These are phyloP conservation scores for Scheffersomyces titani DNA, from an alignment of 1,139 yeast genomes.

Conservation along the genomic window DNA sequence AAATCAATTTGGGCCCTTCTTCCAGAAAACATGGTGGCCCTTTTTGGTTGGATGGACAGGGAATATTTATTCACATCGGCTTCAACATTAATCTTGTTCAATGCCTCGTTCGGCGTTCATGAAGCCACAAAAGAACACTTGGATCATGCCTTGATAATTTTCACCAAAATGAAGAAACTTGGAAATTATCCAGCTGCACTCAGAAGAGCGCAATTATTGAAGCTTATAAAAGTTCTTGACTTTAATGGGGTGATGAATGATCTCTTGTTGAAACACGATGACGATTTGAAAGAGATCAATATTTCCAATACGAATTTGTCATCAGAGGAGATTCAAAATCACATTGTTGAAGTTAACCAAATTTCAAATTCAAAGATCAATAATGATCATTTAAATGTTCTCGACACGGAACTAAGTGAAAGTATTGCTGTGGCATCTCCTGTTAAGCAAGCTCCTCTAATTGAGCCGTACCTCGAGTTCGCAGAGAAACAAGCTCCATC, in stretches of 20 bases:
- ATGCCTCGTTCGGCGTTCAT: constrained; percentile 82
- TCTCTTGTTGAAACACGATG: constrained; percentile 59
- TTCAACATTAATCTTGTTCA: constrained; percentile 72
- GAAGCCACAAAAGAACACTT: constrained; percentile 72
- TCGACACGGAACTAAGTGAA: constrained; percentile 7
- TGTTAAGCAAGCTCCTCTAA: background rate
- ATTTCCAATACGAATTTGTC: constrained; percentile 1
- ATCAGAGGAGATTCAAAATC: constrained; percentile 8
- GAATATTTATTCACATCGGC: constrained; percentile 83
- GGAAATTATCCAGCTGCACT: constrained; percentile 81
- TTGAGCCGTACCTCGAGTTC: background rate
- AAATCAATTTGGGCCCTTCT: constrained; percentile 71
- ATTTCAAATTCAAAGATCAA: constrained; percentile 8
- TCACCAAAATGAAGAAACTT: constrained; percentile 71
- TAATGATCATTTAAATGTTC: constrained; percentile 11
- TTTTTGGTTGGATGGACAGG: constrained; percentile 88
- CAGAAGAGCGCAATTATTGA: constrained; percentile 69
- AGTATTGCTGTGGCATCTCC: background rate
- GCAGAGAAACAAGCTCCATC: background rate
- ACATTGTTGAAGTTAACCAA: constrained; percentile 10
- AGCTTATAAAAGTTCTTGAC: constrained; percentile 64
- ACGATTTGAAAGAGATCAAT: constrained; percentile 25
- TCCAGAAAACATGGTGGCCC: constrained; percentile 76
- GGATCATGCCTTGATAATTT: constrained; percentile 70
- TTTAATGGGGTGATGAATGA: constrained; percentile 66